Percentiles rank a stretch among this genome's conserved stretches.
These are phyloP conservation scores for Gossypium davidsonii DNA, from an alignment of 441 rosid genomes.

Conservation along the genomic window DNA sequence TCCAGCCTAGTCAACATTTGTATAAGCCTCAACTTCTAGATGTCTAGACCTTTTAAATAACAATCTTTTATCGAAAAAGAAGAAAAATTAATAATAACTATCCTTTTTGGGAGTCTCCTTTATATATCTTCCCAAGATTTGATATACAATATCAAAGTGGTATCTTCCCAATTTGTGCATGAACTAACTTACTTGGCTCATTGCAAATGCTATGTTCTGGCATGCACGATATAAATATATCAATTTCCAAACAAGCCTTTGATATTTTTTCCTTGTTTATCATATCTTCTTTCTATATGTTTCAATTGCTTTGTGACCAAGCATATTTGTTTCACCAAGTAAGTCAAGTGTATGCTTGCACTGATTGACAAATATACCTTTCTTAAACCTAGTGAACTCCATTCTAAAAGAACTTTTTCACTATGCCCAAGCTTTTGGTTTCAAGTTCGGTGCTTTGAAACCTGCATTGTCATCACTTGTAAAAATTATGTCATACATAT, in stretches of 20 bases:
- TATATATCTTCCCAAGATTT: not conserved
- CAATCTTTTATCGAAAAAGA: no score
- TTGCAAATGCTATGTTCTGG: not conserved
- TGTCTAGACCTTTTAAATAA: not conserved
- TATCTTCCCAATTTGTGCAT: not conserved
- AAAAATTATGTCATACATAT: not conserved
- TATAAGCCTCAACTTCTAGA: not conserved
- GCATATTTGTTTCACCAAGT: not conserved
- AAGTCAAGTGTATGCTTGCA: not conserved
- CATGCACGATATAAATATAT: not conserved
- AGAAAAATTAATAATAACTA: no score
- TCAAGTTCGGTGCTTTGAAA: not conserved
- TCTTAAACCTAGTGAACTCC: not conserved
- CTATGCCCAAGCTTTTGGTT: not conserved
- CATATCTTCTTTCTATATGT: not conserved
- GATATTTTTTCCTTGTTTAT: not conserved
- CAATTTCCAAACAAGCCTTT: not conserved
- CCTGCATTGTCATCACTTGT: not conserved
- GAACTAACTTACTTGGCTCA: not conserved
- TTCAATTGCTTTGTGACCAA: not conserved
- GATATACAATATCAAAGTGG: not conserved
- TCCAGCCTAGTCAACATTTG: not conserved
- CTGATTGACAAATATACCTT: not conserved
- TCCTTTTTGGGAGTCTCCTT: not conserved
- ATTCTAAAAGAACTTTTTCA: not conserved